A percentile compares a stretch with the other conserved stretches of the same genome.
phyloP scores from a whole-genome alignment of 2,329 filamentous ascomycete genomes.

The Colletotrichum zoysiae region DNA sequence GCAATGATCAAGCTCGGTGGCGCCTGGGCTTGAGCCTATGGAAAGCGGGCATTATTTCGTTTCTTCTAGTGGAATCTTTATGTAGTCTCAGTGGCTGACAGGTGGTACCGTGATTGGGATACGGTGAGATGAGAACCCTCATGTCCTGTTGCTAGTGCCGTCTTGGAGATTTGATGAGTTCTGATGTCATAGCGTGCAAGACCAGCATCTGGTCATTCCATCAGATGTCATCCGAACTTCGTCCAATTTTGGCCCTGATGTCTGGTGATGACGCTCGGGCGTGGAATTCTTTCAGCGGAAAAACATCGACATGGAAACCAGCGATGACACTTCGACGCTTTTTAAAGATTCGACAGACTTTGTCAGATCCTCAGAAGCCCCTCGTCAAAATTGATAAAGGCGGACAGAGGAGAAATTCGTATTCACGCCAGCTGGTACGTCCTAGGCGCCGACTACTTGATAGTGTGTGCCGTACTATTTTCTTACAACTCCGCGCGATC shows the following conservation, averaged over 20 bases:
- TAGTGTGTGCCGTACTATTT: no score
- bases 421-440: not conserved
- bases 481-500: constrained; percentile 7
- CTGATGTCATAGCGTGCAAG: not conserved
- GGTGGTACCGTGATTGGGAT: not conserved
- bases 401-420: not conserved
- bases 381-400: not conserved
- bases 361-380: not conserved
- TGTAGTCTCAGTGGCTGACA: constrained; percentile 11
- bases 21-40: constrained; percentile 8
- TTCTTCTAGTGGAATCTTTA: not conserved
- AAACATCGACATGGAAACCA: not conserved
- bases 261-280: not conserved
- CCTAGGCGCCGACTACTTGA: not conserved
- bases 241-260: constrained; percentile 6
- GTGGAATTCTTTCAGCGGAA: not conserved
- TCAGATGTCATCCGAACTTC: constrained; percentile 3
- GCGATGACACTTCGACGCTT: constrained; percentile 24
- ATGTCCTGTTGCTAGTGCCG: constrained; percentile 10
- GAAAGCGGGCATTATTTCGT: not conserved
- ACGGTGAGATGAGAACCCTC: not conserved
- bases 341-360: constrained; percentile 3
- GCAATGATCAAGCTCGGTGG: constrained; percentile 13
- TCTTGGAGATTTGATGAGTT: constrained; percentile 4
- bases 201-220: not conserved